These are phyloP conservation scores for Symbiotaphrina buchneri DNA, from an alignment of 495 filamentous ascomycete genomes.

Conservation along the genomic window DNA sequence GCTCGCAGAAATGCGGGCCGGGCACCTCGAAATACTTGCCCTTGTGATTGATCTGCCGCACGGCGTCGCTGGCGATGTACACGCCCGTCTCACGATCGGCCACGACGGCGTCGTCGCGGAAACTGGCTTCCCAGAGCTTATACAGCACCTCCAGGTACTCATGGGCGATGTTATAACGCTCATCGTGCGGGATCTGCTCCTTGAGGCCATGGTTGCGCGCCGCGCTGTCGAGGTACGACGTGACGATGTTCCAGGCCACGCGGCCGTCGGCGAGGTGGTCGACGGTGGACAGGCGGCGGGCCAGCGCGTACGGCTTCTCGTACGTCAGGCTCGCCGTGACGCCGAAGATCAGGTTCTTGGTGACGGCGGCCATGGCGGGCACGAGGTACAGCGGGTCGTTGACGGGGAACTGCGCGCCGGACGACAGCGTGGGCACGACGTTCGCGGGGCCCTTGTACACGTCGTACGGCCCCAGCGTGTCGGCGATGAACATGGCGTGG, in stretches of 20 bases:
- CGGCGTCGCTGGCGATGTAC: constrained; percentile 34
- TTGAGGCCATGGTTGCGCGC: constrained; percentile 33
- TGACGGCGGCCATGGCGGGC: background rate
- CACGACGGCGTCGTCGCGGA: constrained; percentile 41
- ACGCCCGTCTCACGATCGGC: constrained; percentile 26
- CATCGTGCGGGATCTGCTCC: constrained; percentile 37
- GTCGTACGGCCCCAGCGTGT: constrained; percentile 16
- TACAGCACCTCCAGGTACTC: constrained; percentile 49
- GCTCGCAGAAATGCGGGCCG: constrained; percentile 39
- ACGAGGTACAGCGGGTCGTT: constrained; percentile 14
- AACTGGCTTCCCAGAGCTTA: constrained; percentile 47
- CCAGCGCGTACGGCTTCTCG: constrained; percentile 48
- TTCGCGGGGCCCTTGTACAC: constrained; percentile 14
- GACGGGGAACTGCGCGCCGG: constrained; percentile 14
- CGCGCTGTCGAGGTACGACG: constrained; percentile 42
- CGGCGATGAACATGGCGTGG: constrained; percentile 40
- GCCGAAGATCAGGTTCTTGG: background rate
- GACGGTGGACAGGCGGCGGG: constrained; percentile 36
- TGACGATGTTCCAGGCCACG: constrained; percentile 48
- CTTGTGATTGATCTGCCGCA: constrained; percentile 40
- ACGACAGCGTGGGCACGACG: constrained; percentile 10
- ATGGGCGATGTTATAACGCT: constrained; percentile 41
- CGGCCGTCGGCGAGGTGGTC: constrained; percentile 46
- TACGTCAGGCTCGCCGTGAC: constrained; percentile 47
- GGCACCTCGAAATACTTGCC: constrained; percentile 44